Evolutionary conservation across 345 rosid species (phyloP).

Genomic region (Lumnitzera racemosa): DNA sequence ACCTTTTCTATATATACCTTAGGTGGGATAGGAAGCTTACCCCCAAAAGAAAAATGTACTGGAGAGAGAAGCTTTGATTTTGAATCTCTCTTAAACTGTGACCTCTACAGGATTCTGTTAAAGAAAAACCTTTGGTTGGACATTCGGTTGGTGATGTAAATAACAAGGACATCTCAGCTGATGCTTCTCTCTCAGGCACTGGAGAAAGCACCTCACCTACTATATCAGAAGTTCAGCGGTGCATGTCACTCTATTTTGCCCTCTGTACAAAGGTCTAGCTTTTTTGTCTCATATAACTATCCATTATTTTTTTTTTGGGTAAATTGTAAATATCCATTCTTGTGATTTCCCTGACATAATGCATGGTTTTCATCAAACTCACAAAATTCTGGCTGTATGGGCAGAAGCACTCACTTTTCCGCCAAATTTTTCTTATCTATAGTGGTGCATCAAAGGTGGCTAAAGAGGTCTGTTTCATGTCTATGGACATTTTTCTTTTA

Average conservation of each 20-base stretch:
- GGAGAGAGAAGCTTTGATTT: not conserved
- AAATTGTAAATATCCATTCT: not conserved
- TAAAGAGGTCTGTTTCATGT: conserved; percentile 56
- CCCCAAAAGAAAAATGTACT: too few relatives aligned
- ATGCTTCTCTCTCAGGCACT: conserved; percentile 30
- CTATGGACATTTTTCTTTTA: conserved; percentile 1
- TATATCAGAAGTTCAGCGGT: conserved; percentile 67
- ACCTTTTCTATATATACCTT: not conserved
- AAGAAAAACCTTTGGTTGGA: conserved; percentile 41
- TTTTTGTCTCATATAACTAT: not conserved
- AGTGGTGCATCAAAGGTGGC: conserved; percentile 54
- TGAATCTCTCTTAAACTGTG: not conserved
- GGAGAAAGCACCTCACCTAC: conserved; percentile 29
- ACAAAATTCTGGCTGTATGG: conserved; percentile 13
- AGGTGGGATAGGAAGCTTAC: not conserved
- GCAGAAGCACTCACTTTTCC: conserved; percentile 92
- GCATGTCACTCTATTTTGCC: conserved; percentile 91
- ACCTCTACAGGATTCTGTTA: conserved; percentile 38
- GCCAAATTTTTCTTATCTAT: conserved; percentile 64
- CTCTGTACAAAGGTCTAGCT: conserved; percentile 86
- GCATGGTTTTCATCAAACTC: conserved; percentile 1
- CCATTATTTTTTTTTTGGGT: too few relatives aligned
- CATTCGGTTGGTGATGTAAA: conserved; percentile 23
- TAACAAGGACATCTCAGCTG: conserved; percentile 37
- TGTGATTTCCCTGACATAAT: not conserved